phyloP scores from a whole-genome alignment of 2,329 filamentous ascomycete species.

The Cytospora leucostoma region DNA sequence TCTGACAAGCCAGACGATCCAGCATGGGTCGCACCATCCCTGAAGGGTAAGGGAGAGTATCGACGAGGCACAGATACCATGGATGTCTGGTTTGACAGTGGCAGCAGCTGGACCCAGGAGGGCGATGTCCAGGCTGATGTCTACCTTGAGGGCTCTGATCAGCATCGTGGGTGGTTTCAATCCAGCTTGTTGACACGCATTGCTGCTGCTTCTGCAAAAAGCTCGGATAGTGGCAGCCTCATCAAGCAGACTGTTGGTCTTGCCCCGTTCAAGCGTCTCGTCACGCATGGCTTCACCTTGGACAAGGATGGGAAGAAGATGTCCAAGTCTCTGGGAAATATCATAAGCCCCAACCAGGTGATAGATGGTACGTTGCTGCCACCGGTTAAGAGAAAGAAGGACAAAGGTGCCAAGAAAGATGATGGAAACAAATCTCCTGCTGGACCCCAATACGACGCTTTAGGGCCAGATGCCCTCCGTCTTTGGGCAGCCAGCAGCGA shows the following conservation, averaged over 20 bases:
- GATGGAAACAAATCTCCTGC: constrained; percentile 32
- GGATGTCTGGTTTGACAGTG: constrained; percentile 99
- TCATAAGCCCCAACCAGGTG: constrained; percentile 77
- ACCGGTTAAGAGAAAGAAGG: constrained; percentile 63
- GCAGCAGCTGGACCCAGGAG: constrained; percentile 80
- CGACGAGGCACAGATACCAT: constrained; percentile 88
- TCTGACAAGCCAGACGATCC: constrained; percentile 74
- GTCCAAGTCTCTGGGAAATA: constrained; percentile 96
- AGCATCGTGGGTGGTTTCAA: constrained; percentile 98
- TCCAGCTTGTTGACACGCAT: constrained; percentile 89
- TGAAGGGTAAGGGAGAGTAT: constrained; percentile 59
- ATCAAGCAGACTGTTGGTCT: constrained; percentile 39
- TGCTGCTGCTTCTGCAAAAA: constrained; percentile 56
- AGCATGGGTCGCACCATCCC: constrained; percentile 71
- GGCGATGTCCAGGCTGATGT: constrained; percentile 67
- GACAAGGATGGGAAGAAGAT: constrained; percentile 93
- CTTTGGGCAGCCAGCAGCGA: constrained; percentile 92
- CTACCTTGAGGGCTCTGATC: constrained; percentile 92
- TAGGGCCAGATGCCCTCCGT: constrained; percentile 84
- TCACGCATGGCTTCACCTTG: constrained; percentile 94
- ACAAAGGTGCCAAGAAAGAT: constrained; percentile 48
- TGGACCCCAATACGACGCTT: constrained; percentile 56
- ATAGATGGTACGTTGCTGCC: constrained; percentile 81
- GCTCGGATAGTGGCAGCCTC: constrained; percentile 37
- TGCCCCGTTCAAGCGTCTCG: constrained; percentile 82